Conservation (phyloP, 129 eudicot species). For the Flaveria linearis region DNA sequence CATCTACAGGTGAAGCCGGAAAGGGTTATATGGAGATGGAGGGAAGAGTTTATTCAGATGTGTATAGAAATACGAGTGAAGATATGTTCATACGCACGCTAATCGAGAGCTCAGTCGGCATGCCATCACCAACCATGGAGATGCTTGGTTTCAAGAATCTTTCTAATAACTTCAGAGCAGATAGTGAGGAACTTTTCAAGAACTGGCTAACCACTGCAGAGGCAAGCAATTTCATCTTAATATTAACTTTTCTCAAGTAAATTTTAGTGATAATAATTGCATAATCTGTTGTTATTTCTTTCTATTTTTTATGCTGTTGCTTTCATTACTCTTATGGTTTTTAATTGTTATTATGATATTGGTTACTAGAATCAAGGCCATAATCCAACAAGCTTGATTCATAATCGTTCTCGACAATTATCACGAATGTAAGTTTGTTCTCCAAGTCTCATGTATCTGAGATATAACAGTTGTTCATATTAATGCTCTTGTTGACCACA, state of each 20-base stretch:
- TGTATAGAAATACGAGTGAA: conserved; percentile 68
- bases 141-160: conserved; percentile 69
- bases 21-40: conserved; percentile 55
- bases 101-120: conserved; percentile 67
- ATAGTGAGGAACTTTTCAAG: conserved; percentile 78
- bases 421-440: conserved; percentile 56
- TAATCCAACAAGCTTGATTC: conserved; percentile 53
- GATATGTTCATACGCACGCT: conserved; percentile 62
- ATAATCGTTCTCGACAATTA: conserved; percentile 60
- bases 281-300: not conserved
- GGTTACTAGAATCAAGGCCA: conserved; percentile 50
- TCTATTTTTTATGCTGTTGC: not conserved
- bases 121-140: conserved; percentile 71
- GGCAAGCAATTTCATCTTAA: conserved; percentile 25
- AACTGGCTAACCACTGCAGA: conserved; percentile 78
- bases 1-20: conserved; percentile 35
- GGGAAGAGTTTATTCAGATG: conserved; percentile 60
- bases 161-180: conserved; percentile 52
- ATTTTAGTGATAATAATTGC: conserved; percentile 9
- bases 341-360: not conserved
- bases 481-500: conserved; percentile 31
- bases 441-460: conserved; percentile 18
- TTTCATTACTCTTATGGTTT: conserved; percentile 1
- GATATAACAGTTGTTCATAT: not conserved
- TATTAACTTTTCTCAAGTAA: not conserved